These are phyloP conservation scores for Rhizophagus prolifer DNA, from an alignment of 192 early-diverging fungal genomes.

Conservation along the genomic window DNA sequence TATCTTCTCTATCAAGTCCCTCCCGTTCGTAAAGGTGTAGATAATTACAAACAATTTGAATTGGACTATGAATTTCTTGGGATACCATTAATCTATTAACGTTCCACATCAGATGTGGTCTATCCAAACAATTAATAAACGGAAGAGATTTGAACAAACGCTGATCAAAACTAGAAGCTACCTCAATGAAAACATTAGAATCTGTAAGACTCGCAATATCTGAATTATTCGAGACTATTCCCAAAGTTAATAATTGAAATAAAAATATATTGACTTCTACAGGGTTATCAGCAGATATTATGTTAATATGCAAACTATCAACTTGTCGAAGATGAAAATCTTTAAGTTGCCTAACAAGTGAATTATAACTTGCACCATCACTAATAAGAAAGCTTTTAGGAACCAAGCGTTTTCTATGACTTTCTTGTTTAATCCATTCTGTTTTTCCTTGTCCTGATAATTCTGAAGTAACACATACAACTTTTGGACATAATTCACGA, in stretches of 20 bases:
- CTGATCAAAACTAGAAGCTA: slow-evolving; percentile 26
- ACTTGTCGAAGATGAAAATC: neutral
- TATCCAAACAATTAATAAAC: neutral
- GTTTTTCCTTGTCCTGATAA: slow-evolving; percentile 28
- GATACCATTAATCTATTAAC: slow-evolving; percentile 23
- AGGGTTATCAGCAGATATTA: slow-evolving; percentile 17
- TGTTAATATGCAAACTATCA: slow-evolving; percentile 27
- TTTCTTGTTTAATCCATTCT: slow-evolving; percentile 23
- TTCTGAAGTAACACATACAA: slow-evolving; percentile 23
- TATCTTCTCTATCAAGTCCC: slow-evolving; percentile 4
- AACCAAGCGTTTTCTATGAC: neutral
- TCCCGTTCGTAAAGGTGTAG: neutral
- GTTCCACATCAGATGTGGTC: slow-evolving; percentile 8
- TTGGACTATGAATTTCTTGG: slow-evolving; percentile 21
- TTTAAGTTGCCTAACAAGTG: slow-evolving; percentile 11
- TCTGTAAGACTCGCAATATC: slow-evolving; percentile 15
- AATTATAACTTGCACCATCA: neutral
- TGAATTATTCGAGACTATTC: slow-evolving; percentile 15
- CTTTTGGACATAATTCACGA: slow-evolving; percentile 15
- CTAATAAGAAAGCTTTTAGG: slow-evolving; percentile 15
- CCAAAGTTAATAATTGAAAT: slow-evolving; percentile 29
- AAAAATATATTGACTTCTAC: slow-evolving; percentile 30
- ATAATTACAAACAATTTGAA: slow-evolving; percentile 29
- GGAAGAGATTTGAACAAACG: slow-evolving; percentile 19
- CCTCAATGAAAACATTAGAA: slow-evolving; percentile 21